Conservation (phyloP, 176 grass and related monocot species). For the Oryza australiensis region DNA sequence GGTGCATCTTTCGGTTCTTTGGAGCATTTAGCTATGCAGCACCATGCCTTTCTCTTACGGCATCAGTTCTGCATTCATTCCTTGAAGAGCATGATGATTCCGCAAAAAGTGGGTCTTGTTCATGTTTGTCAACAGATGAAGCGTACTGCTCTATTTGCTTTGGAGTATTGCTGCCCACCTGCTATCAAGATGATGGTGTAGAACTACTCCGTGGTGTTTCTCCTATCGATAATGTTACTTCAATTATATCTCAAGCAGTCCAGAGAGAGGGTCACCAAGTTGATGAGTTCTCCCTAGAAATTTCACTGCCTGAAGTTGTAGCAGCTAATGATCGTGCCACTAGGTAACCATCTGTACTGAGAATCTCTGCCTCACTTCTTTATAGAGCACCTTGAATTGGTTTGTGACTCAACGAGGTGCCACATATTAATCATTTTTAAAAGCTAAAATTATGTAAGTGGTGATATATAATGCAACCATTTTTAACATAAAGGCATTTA, state of each 20-base stretch:
- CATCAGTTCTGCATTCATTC: constrained; percentile 49
- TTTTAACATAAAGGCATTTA: background rate
- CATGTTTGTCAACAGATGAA: constrained; percentile 30
- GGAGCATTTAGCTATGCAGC: constrained; percentile 43
- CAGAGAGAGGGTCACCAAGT: constrained; percentile 60
- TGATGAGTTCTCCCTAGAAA: constrained; percentile 70
- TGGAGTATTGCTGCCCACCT: constrained; percentile 64
- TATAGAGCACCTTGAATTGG: background rate
- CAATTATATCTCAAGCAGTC: constrained; percentile 50
- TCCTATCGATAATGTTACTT: constrained; percentile 43
- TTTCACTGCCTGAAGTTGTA: constrained; percentile 67
- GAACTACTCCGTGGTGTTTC: background rate
- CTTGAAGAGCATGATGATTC: constrained; percentile 57
- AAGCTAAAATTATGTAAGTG: background rate
- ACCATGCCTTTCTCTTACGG: constrained; percentile 40
- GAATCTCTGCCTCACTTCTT: background rate
- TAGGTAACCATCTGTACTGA: constrained; percentile 49
- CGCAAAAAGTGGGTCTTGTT: constrained; percentile 24
- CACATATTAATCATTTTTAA: background rate
- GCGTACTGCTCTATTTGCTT: constrained; percentile 79
- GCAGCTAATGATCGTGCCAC: constrained; percentile 68
- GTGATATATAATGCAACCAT: background rate
- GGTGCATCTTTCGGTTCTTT: constrained; percentile 69
- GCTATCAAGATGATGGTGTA: constrained; percentile 25
- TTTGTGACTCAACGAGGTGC: background rate